Percentiles rank a stretch among this genome's conserved stretches.
These are phyloP conservation scores for Diaporthe sp. DNA, from an alignment of 2,329 filamentous ascomycete species.

Conservation along the genomic window DNA sequence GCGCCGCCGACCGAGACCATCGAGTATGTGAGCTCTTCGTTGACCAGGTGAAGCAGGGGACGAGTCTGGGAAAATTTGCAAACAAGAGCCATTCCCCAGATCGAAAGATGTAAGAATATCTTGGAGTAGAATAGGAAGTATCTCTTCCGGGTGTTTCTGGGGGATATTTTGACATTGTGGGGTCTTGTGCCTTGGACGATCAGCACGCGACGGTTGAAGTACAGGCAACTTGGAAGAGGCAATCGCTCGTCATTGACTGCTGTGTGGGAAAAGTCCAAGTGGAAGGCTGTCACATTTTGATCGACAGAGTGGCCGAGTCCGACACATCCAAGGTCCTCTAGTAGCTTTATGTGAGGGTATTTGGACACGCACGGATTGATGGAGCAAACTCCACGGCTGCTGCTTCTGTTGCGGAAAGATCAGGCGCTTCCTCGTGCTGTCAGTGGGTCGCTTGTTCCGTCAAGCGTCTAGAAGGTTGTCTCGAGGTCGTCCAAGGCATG, in stretches of 20 bases:
- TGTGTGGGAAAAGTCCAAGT: not conserved
- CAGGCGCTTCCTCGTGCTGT: too few relatives aligned
- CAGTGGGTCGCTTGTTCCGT: too few relatives aligned
- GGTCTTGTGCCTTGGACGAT: not conserved
- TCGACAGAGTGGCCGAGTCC: not conserved
- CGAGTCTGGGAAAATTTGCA: too few relatives aligned
- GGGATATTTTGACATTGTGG: not conserved
- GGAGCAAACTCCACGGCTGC: too few relatives aligned
- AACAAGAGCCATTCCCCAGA: too few relatives aligned
- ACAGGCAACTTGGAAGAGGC: not conserved
- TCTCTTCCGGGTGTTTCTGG: not conserved
- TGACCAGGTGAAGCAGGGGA: not conserved
- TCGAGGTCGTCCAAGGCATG: too few relatives aligned
- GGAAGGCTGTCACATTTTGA: not conserved
- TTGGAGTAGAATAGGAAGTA: too few relatives aligned
- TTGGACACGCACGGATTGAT: too few relatives aligned
- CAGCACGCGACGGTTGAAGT: not conserved
- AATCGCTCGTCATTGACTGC: not conserved
- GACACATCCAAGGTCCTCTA: not conserved
- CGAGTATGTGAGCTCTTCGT: not conserved
- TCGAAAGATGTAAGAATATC: too few relatives aligned
- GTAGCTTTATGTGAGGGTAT: not conserved
- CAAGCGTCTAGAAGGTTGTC: too few relatives aligned
- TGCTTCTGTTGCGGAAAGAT: too few relatives aligned
- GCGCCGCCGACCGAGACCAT: too few relatives aligned